phyloP scores from a whole-genome alignment of 768 basidiomycete genomes.

The Phanerochaete carnosa region DNA sequence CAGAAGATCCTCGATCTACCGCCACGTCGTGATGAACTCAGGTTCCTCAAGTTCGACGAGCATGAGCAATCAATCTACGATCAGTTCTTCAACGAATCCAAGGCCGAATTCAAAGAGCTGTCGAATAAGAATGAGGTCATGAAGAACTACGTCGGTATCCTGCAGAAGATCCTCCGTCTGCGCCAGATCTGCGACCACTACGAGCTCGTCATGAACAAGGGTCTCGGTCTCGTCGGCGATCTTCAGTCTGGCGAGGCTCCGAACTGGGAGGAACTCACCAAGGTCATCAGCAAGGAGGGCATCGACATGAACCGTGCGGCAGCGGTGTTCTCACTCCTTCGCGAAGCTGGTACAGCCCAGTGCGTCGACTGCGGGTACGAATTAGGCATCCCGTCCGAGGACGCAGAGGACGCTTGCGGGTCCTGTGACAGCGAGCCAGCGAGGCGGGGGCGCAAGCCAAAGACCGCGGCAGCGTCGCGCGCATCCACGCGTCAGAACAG shows the following conservation, averaged over 20 bases:
- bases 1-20: conserved; percentile 85
- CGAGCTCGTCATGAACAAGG: conserved; percentile 68
- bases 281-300: conserved; percentile 75
- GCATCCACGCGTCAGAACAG: conserved; percentile 72
- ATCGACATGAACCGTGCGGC: conserved; percentile 71
- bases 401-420: conserved; percentile 33
- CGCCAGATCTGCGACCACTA: conserved; percentile 98
- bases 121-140: conserved; percentile 88
- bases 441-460: conserved; percentile 50
- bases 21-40: conserved; percentile 84
- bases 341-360: conserved; percentile 83
- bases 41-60: conserved; percentile 78
- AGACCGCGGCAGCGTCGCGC: conserved; percentile 53
- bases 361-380: conserved; percentile 87
- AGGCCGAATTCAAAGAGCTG: conserved; percentile 87
- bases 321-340: conserved; percentile 81
- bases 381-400: conserved; percentile 53
- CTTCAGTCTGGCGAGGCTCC: conserved; percentile 43
- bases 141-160: conserved; percentile 97
- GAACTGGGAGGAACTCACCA: conserved; percentile 77
- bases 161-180: conserved; percentile 93
- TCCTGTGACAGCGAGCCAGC: conserved; percentile 42
- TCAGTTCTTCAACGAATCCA: conserved; percentile 84
- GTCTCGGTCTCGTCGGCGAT: conserved; percentile 49
- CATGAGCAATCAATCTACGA: conserved; percentile 87